Evolutionary conservation across 228 moss, liverwort and hornwort genomes (phyloP).

Genomic region (Sphagnum fallax): DNA sequence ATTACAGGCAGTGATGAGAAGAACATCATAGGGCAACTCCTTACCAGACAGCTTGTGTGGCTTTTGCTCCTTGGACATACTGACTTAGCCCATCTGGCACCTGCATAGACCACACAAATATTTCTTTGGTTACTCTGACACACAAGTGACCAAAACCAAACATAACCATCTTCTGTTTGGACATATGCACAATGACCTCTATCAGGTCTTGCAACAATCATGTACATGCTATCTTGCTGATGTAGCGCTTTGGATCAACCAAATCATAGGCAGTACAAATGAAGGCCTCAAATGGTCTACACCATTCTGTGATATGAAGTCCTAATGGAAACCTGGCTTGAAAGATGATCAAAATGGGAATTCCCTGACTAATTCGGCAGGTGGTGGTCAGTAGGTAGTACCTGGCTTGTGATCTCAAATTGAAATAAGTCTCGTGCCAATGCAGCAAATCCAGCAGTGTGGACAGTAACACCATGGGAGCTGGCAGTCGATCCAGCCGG

Average conservation of each 20-base stretch:
- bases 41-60: conserved; percentile 48
- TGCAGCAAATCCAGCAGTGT: conserved; percentile 26
- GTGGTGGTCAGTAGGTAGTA: neutral
- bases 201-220: too few relatives aligned
- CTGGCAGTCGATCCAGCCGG: conserved; percentile 8
- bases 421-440: conserved; percentile 54
- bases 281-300: neutral
- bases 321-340: too few relatives aligned
- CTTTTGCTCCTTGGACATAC: conserved; percentile 42
- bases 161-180: too few relatives aligned
- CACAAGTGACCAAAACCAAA: too few relatives aligned
- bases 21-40: neutral
- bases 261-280: neutral
- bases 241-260: neutral
- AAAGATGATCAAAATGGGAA: too few relatives aligned
- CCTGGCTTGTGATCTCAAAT: conserved; percentile 59
- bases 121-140: too few relatives aligned
- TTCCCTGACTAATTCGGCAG: too few relatives aligned
- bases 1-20: neutral
- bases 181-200: too few relatives aligned
- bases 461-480: conserved; percentile 10
- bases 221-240: neutral
- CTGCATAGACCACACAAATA: conserved; percentile 8
- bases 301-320: too few relatives aligned
- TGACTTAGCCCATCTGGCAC: conserved; percentile 55